Percentiles rank a stretch among this genome's conserved stretches.
phyloP scores from a whole-genome alignment of 148 eudicot species.

The Rheum nobile region DNA sequence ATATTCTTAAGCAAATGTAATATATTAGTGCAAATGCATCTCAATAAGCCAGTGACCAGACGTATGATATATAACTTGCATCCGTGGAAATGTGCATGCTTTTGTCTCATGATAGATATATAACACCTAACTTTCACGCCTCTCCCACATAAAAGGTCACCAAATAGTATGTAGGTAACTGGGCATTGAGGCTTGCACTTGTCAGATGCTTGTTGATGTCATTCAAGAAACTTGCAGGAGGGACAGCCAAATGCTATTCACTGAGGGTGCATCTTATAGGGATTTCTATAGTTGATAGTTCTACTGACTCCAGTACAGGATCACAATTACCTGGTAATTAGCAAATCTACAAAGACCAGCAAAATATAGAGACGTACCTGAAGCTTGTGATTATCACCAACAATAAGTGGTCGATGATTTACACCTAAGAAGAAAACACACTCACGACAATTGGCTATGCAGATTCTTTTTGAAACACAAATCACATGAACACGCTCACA shows the following conservation, averaged over 20 bases:
- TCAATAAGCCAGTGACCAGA: background rate
- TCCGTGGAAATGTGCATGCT: background rate
- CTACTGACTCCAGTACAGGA: background rate
- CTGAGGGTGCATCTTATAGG: background rate
- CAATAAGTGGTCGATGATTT: conserved; percentile 83
- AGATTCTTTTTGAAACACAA: conserved; percentile 73
- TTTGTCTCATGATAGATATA: background rate
- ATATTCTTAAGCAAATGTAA: background rate
- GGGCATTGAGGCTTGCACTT: background rate
- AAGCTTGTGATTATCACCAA: conserved; percentile 97
- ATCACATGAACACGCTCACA: conserved; percentile 97
- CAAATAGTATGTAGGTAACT: background rate
- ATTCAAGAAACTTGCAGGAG: background rate
- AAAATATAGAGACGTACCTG: conserved; percentile 40
- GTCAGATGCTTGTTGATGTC: background rate
- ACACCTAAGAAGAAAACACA: conserved; percentile 89
- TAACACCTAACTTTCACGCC: background rate
- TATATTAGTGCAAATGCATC: background rate
- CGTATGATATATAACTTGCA: background rate
- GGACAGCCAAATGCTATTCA: background rate
- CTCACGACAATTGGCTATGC: conserved; percentile 97
- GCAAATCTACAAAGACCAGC: conserved; percentile 5
- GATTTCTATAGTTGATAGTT: background rate
- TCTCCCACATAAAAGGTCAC: background rate
- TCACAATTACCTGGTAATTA: background rate